These are phyloP conservation scores for Tausonia pullulans DNA, from an alignment of 1,284 basidiomycete species.

Conservation along the genomic window DNA sequence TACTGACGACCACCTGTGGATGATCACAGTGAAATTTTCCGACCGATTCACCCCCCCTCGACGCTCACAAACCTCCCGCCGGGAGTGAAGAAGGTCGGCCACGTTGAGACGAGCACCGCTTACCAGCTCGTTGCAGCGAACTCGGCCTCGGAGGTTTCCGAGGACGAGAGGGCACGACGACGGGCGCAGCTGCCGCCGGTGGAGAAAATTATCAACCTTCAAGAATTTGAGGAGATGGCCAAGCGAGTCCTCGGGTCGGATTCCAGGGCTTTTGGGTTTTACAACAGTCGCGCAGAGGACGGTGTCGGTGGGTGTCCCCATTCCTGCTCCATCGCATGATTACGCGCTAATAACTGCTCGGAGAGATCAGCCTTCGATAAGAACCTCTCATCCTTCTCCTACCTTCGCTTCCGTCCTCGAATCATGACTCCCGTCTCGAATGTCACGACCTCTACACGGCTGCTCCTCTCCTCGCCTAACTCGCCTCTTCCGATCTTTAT, in stretches of 20 bases:
- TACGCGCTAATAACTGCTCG: no score
- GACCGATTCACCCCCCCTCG: slow-evolving; percentile 32
- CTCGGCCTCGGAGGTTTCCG: slow-evolving; percentile 41
- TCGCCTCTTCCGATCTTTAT: slow-evolving; percentile 35
- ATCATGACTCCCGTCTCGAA: slow-evolving; percentile 28
- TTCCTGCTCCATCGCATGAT: neutral
- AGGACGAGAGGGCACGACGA: slow-evolving; percentile 50
- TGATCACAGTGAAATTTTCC: slow-evolving; percentile 22
- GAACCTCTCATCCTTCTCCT: slow-evolving; percentile 36
- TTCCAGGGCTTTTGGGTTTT: slow-evolving; percentile 37
- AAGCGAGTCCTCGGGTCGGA: neutral
- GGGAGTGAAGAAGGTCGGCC: neutral
- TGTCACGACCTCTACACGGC: slow-evolving; percentile 25
- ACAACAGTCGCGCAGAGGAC: slow-evolving; percentile 37
- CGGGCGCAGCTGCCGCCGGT: slow-evolving; percentile 46
- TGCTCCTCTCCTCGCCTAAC: slow-evolving; percentile 18
- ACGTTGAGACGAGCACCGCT: slow-evolving; percentile 16
- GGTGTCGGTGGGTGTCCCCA: slow-evolving; percentile 32
- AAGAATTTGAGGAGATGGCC: slow-evolving; percentile 23
- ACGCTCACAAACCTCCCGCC: slow-evolving; percentile 27
- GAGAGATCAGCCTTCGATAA: slow-evolving; percentile 30
- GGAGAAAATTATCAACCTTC: slow-evolving; percentile 49
- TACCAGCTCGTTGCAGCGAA: slow-evolving; percentile 22
- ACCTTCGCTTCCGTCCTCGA: slow-evolving; percentile 39
- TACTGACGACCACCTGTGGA: neutral